Percentiles rank a stretch among this genome's conserved stretches.
These are phyloP conservation scores for Termitomyces sp. DNA, from an alignment of 768 basidiomycete species.

Conservation along the genomic window DNA sequence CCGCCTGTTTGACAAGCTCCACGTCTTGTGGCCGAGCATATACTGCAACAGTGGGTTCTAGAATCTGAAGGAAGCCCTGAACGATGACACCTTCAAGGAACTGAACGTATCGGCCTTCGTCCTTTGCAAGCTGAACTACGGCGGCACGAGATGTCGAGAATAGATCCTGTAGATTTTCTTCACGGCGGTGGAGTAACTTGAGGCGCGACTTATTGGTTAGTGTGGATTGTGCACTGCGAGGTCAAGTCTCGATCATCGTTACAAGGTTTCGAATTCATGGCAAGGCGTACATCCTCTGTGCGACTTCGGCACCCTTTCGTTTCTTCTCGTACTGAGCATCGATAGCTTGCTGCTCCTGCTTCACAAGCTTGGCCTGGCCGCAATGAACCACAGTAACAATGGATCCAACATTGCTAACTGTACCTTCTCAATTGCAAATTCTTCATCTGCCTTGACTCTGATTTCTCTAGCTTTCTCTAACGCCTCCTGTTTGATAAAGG, in stretches of 20 bases:
- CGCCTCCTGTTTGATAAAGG: conserved; percentile 99
- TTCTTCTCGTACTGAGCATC: conserved; percentile 96
- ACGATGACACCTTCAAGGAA: conserved; percentile 82
- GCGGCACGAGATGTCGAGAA: conserved; percentile 68
- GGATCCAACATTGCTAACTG: neutral
- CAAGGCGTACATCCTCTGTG: conserved; percentile 83
- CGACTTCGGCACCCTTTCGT: conserved; percentile 86
- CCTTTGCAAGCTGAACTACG: conserved; percentile 56
- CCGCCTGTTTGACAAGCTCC: conserved; percentile 55
- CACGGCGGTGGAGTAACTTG: conserved; percentile 82
- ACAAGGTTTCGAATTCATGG: conserved; percentile 3
- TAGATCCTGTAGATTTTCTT: conserved; percentile 87
- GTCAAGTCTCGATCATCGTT: neutral
- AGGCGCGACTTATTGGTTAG: conserved; percentile 96
- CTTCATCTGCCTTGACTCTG: conserved; percentile 95
- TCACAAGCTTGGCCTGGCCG: conserved; percentile 88
- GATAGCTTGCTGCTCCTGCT: conserved; percentile 92
- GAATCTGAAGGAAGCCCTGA: conserved; percentile 78
- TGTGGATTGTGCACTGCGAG: conserved; percentile 81
- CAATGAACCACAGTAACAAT: neutral
- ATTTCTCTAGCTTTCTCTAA: conserved; percentile 97
- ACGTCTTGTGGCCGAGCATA: conserved; percentile 65
- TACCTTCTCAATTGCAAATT: conserved; percentile 98
- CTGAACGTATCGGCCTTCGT: conserved; percentile 67
- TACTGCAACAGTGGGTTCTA: conserved; percentile 70